These are phyloP conservation scores for Crithidia bombi DNA, from an alignment of 208 protist species.

Conservation along the genomic window DNA sequence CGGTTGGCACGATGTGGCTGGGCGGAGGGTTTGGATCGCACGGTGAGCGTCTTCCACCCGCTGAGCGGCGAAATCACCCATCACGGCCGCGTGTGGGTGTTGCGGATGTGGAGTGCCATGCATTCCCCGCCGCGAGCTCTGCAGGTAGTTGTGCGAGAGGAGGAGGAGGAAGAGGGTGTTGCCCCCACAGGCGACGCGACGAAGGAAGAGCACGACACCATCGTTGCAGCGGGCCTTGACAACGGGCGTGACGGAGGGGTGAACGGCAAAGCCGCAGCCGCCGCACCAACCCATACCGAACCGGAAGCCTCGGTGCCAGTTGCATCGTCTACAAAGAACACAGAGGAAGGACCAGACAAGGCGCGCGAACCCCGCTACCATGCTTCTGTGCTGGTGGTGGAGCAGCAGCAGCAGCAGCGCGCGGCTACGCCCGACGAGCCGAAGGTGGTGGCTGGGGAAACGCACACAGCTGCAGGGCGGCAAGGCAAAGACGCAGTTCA, in stretches of 20 bases:
- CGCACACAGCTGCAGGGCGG: conserved; percentile 5
- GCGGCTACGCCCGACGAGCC: background rate
- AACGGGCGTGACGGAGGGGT: too few species aligned
- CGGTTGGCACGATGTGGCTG: conserved; percentile 8
- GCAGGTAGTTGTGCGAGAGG: conserved; percentile 11
- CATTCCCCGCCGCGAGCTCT: conserved; percentile 46
- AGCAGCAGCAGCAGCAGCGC: background rate
- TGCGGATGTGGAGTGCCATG: conserved; percentile 53
- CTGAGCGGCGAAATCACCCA: conserved; percentile 24
- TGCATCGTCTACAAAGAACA: background rate
- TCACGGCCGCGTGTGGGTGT: conserved; percentile 48
- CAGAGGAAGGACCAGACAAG: background rate
- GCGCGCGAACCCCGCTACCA: background rate
- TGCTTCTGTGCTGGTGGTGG: background rate
- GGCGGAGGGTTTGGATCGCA: conserved; percentile 16
- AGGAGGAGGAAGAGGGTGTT: background rate
- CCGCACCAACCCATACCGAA: too few species aligned
- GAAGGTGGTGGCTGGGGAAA: background rate
- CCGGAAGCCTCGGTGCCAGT: too few species aligned
- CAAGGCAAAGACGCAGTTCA: conserved; percentile 15
- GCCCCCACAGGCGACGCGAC: background rate
- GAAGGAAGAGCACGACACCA: background rate
- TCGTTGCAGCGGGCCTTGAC: too few species aligned
- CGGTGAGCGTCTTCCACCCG: conserved; percentile 4
- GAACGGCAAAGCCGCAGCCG: background rate